These are phyloP conservation scores for Ophiostoma quercus DNA, from an alignment of 2,329 filamentous ascomycete species.

Conservation along the genomic window DNA sequence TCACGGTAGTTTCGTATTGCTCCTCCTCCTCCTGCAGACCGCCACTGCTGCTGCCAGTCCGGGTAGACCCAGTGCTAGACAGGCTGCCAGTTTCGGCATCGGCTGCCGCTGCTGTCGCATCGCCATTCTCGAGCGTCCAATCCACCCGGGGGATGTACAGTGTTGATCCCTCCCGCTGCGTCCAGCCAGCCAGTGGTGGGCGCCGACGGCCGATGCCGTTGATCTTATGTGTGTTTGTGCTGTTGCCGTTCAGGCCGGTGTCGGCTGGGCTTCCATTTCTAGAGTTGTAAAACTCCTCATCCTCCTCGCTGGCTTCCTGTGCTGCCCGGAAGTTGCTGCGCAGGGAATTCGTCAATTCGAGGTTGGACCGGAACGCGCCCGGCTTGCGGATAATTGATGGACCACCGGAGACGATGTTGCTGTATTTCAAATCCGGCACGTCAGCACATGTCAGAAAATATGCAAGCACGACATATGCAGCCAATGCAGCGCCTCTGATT, in stretches of 20 bases:
- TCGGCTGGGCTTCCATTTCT: constrained; percentile 21
- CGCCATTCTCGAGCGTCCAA: constrained; percentile 38
- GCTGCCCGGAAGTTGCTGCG: constrained; percentile 75
- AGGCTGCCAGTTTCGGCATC: constrained; percentile 16
- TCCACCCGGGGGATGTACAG: constrained; percentile 76
- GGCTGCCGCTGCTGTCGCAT: neutral
- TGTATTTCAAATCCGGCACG: constrained; percentile 30
- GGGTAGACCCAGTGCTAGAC: constrained; percentile 5
- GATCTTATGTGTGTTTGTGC: constrained; percentile 3
- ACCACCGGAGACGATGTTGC: constrained; percentile 79
- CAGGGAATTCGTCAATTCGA: constrained; percentile 84
- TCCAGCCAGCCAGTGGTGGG: constrained; percentile 55
- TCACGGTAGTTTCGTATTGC: constrained; percentile 91
- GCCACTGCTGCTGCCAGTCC: constrained; percentile 20
- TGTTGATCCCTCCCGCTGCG: constrained; percentile 52
- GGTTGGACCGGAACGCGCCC: constrained; percentile 76
- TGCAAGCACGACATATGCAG: constrained; percentile 12
- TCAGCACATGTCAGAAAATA: constrained; percentile 17
- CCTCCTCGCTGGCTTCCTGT: constrained; percentile 51
- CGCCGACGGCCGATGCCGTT: constrained; percentile 27
- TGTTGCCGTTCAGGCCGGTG: constrained; percentile 21
- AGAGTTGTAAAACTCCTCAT: constrained; percentile 33
- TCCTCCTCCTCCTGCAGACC: constrained; percentile 68
- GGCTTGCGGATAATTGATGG: constrained; percentile 79
- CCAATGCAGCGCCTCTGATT: neutral